Conservation (phyloP, 257 asterid species). For the Solanum chiquidenum region DNA sequence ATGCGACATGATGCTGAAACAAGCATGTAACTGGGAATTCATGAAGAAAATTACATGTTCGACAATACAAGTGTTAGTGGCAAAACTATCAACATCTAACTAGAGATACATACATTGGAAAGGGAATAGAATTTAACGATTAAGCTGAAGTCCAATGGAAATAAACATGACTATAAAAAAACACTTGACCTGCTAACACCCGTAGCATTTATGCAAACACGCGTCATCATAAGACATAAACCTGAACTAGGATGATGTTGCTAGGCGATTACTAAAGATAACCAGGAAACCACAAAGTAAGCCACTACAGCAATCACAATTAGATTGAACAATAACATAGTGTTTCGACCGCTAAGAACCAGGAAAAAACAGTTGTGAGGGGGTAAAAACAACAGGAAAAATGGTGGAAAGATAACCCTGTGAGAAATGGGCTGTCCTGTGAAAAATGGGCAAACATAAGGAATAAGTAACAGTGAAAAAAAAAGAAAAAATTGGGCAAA, state of each 20-base stretch:
- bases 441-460: neutral
- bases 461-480: constrained; percentile 8
- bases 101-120: neutral
- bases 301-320: neutral
- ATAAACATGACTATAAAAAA: neutral
- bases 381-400: neutral
- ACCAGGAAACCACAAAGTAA: neutral
- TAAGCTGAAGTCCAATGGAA: neutral
- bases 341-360: neutral
- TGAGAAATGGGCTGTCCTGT: neutral
- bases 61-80: neutral
- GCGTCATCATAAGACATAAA: neutral
- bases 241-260: neutral
- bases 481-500: neutral
- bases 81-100: neutral
- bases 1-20: neutral
- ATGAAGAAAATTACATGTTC: neutral
- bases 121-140: neutral
- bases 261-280: neutral
- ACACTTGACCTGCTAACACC: neutral
- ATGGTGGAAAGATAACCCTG: neutral
- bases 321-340: neutral
- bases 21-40: neutral
- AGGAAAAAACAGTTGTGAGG: neutral
- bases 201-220: neutral